phyloP scores from a whole-genome alignment of 1,284 basidiomycete species.

The Lentinula novae-zelandiae region DNA sequence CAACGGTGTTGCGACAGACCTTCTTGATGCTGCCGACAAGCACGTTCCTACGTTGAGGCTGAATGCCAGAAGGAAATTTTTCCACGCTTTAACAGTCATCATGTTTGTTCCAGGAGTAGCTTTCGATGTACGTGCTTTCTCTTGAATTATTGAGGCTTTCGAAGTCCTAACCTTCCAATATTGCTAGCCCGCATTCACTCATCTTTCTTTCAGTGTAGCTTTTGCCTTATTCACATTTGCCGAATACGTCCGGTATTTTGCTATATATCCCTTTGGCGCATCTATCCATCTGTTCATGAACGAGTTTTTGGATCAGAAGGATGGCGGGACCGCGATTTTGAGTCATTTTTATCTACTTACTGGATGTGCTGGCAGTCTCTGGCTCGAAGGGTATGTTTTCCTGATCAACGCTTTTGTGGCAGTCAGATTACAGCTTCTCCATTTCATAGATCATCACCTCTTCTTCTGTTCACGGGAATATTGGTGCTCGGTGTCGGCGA shows the following conservation, averaged over 20 bases:
- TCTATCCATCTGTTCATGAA: slow-evolving; percentile 94
- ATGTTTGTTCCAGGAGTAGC: slow-evolving; percentile 96
- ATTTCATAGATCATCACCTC: slow-evolving; percentile 52
- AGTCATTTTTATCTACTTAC: slow-evolving; percentile 97
- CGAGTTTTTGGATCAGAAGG: slow-evolving; percentile 96
- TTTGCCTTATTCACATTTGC: slow-evolving; percentile 94
- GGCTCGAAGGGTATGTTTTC: slow-evolving; percentile 85
- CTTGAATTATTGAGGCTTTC: background rate
- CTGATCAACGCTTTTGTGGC: slow-evolving; percentile 3
- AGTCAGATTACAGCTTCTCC: slow-evolving; percentile 10
- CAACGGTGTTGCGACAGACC: slow-evolving; percentile 71
- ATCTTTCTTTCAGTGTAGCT: slow-evolving; percentile 90
- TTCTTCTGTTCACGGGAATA: slow-evolving; percentile 88
- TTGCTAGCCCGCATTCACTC: slow-evolving; percentile 90
- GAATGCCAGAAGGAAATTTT: slow-evolving; percentile 96
- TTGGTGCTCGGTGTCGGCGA: slow-evolving; percentile 92
- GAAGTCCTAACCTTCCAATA: slow-evolving; percentile 15
- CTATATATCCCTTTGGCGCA: slow-evolving; percentile 94
- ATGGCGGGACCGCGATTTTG: slow-evolving; percentile 93
- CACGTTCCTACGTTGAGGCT: slow-evolving; percentile 85
- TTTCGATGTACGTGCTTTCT: slow-evolving; percentile 71
- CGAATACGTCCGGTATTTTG: slow-evolving; percentile 97
- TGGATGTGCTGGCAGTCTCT: slow-evolving; percentile 90
- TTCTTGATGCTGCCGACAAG: slow-evolving; percentile 85
- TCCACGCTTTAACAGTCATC: slow-evolving; percentile 91